Conservation (phyloP, 2,329 filamentous ascomycete genomes). For the Xylaria digitata region DNA sequence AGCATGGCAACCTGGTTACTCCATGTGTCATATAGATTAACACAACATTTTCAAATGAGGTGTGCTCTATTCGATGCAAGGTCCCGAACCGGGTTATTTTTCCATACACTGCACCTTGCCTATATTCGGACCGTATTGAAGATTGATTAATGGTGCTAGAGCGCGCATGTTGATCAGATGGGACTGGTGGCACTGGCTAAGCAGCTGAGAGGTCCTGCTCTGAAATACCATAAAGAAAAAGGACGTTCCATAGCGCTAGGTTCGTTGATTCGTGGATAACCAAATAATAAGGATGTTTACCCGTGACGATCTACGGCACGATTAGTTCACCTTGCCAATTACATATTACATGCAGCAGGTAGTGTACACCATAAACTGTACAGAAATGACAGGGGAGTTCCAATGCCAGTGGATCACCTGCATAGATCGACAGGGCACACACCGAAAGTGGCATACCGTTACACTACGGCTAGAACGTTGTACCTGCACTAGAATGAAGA, state of each 20-base stretch:
- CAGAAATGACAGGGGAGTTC: background rate
- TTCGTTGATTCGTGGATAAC: conserved; percentile 14
- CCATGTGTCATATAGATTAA: conserved; percentile 4
- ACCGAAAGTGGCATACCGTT: conserved; percentile 2
- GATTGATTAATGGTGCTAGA: background rate
- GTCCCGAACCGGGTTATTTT: background rate
- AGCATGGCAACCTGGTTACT: background rate
- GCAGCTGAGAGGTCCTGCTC: background rate
- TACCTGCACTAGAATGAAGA: conserved; percentile 4
- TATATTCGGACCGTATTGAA: background rate
- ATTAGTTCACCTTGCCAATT: conserved; percentile 1
- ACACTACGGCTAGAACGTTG: background rate
- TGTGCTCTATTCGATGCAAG: background rate
- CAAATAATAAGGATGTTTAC: conserved; percentile 14
- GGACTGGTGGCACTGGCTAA: background rate
- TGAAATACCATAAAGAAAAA: background rate
- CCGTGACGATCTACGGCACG: conserved; percentile 13
- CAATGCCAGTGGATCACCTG: background rate
- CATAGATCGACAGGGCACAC: conserved; percentile 17
- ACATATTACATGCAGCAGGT: no score
- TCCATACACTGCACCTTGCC: background rate
- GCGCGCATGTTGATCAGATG: background rate
- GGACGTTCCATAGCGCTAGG: background rate
- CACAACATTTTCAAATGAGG: background rate
- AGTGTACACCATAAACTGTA: no score